Evolutionary conservation across 2,329 filamentous ascomycete species (phyloP), one percentile per base, ranked within the genome.

Genomic region (Pseudogymnoascus sp.): DNA sequence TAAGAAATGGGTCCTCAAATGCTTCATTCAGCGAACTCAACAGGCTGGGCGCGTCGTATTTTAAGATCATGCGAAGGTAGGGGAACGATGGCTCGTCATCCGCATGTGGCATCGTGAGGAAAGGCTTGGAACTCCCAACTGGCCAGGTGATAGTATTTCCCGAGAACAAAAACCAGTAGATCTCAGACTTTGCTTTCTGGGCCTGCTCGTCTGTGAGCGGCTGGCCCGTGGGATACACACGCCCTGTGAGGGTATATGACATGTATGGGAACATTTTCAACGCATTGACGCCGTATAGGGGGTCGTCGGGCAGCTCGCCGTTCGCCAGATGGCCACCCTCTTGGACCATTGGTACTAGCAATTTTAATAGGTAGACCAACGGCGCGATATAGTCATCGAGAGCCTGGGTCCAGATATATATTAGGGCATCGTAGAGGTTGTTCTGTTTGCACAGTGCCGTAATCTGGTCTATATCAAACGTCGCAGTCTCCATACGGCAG

Each of bases 321-420:
- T 82, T 80, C 23, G 78, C 74, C 38, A 79, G 74, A 63, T 79
- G 78, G 63, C 84, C 81, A 9, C 81, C 81, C 62, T 81, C 79
- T 65, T 81, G 81, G 75, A 83, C 81, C n/a, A 83, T 74, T 28
- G 80, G 84, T 68, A 83, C 77, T 33, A 89, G 73, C n/a, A 97
- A 79, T 12, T 83, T 79, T 59, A 96, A 78, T 1, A 99, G 82
- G 65, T 97, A 92, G 68, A 91, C 88, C 63, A 97, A 80, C 1
- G 95, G 93, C 1, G 93, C 96, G 65, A 97, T 87, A 70, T 96
- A 97, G 74, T 99, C 96, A 65, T 81, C 80, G 28, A 99, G 79
- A 2, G 91, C 92, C 74, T 91, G 88, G 65, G 96, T 97, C 95
- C 95, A 99, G 62, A 99, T 90, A 73, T 97, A 97, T 45, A 96